phyloP scores from a whole-genome alignment of 352 stramenopile species.

The Phytophthora gonapodyides region DNA sequence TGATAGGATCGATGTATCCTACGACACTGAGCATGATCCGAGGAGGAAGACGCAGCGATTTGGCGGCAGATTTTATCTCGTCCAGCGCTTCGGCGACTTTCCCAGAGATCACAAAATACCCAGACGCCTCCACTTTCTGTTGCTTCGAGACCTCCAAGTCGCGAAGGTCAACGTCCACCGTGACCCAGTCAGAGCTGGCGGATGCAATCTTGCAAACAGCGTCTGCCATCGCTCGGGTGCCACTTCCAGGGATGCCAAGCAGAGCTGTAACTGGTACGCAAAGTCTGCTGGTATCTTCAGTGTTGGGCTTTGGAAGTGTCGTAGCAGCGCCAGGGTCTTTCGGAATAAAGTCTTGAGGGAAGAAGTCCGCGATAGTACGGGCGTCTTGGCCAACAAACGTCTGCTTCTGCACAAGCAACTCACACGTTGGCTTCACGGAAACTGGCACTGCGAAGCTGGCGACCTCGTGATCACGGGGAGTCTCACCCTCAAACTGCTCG shows the following conservation, averaged over 20 bases:
- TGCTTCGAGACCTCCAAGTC: constrained; percentile 27
- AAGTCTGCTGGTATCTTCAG: constrained; percentile 32
- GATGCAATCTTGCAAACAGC: constrained; percentile 59
- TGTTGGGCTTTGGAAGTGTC: constrained; percentile 44
- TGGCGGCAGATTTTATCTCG: constrained; percentile 19
- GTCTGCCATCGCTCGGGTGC: constrained; percentile 34
- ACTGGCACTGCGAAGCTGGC: constrained; percentile 23
- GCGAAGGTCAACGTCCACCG: constrained; percentile 46
- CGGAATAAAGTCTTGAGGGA: constrained; percentile 63
- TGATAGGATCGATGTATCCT: constrained; percentile 66
- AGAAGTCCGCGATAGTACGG: constrained; percentile 37
- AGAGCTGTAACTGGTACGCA: constrained; percentile 62
- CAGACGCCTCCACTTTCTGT: constrained; percentile 34
- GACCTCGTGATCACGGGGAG: constrained; percentile 38
- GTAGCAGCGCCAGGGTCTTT: constrained; percentile 49
- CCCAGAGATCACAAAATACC: constrained; percentile 27
- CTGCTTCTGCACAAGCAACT: constrained; percentile 27
- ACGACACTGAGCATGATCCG: constrained; percentile 58
- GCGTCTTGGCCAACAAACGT: constrained; percentile 24
- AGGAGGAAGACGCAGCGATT: constrained; percentile 33
- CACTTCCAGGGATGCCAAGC: constrained; percentile 72
- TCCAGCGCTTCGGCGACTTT: constrained; percentile 29
- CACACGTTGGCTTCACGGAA: constrained; percentile 32
- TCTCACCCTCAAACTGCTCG: constrained; percentile 43
- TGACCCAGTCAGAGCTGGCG: constrained; percentile 46